Percentiles rank a stretch among this genome's conserved stretches.
These are phyloP conservation scores for Heracleum sosnowskyi DNA, from an alignment of 129 eudicot genomes.

Conservation along the genomic window DNA sequence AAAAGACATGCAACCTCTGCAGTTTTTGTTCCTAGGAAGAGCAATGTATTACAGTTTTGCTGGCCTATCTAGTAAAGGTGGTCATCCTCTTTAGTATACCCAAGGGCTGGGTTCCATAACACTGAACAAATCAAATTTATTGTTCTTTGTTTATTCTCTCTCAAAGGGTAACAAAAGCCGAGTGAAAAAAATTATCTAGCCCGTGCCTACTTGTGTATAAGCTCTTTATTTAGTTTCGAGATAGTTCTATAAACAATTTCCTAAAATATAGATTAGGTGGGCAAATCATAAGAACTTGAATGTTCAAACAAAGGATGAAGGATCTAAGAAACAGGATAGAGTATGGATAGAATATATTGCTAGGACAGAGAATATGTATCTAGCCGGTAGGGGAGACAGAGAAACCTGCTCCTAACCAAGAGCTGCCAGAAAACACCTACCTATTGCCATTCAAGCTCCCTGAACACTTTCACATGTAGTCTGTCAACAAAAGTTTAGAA, in stretches of 20 bases:
- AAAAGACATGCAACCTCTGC: not conserved
- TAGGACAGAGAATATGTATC: not conserved
- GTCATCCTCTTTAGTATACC: not conserved
- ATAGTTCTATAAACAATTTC: no score
- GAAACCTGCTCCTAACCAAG: not conserved
- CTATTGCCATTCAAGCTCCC: not conserved
- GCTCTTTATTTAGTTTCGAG: no score
- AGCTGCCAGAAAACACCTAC: not conserved
- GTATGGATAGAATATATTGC: no score
- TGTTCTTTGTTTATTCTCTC: not conserved
- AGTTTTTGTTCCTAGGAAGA: not conserved
- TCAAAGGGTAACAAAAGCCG: not conserved
- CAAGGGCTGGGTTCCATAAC: no score
- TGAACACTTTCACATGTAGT: not conserved
- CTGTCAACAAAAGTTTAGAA: not conserved
- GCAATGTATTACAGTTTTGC: not conserved
- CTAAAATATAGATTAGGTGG: not conserved
- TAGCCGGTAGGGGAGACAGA: not conserved
- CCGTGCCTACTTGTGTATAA: not conserved
- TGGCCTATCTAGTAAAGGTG: not conserved
- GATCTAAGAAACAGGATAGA: no score
- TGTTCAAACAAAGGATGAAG: not conserved
- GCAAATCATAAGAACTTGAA: not conserved
- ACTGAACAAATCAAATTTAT: not conserved
- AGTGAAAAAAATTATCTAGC: not conserved